Evolutionary conservation across 1,284 basidiomycete genomes (phyloP), one percentile per base, ranked within the genome.

Genomic region (Irpex rosettiformis): DNA sequence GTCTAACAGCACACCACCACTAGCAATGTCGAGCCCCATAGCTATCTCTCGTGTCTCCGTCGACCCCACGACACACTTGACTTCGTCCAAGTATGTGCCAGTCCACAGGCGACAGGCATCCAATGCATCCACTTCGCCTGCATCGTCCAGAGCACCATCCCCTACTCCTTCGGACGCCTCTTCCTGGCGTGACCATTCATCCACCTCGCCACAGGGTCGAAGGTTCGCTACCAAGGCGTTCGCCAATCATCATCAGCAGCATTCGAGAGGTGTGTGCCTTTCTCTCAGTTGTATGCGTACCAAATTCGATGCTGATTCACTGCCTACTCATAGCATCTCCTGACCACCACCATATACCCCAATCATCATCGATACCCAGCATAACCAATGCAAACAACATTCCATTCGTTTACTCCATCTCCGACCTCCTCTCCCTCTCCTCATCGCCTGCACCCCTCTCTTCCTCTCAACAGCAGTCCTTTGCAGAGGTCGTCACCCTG

Each of bases 11-110:
- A 16, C 47, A 27, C 10, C 37, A 18, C 18, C 54, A 51, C 42
- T 57, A 56, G 54, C 57, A 49, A 70, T 70, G 69, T 69, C 68
- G 61, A 67, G 65, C 66, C 67, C 69, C 18, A 65, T 69, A 52
- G 62, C 65, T 43, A 64, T 70, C 63, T 57, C 65, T 47, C 56
- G 54, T 52, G 10, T 54, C 48, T 45, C 59, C 55, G 25, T 56
- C 49, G 13, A 59, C 24, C 52, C 64, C 43, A 60, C 25, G 42
- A 21, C 48, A 18, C 30, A 40, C 24, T 61, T 64, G 13, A 49
- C 58, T 25, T 58, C 55, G 40, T 49, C 55, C 40, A 56, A 58
- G 55, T 70, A 69, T 62, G 62, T 70, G 18, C 69, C 69, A 22
- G 58, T 70, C 25, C 67, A 70, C 65, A 64, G 64, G 52, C 67